Base-by-base conservation (phyloP, 23 red algal genomes). In the Gracilaria gracilis region DNA sequence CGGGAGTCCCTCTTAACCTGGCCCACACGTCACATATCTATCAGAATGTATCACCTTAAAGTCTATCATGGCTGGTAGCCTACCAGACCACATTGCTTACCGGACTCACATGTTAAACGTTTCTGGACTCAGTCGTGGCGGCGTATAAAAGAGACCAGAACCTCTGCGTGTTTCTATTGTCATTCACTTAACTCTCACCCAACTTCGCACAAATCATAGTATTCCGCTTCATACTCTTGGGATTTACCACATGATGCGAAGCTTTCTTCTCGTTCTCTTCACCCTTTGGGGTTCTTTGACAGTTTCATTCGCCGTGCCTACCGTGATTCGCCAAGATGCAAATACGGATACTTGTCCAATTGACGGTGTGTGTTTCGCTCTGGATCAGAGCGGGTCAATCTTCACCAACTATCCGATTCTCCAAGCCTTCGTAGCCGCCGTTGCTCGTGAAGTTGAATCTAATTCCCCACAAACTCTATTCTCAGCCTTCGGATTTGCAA, bases 361-460 rank as follows among this genome's bases (percentile, higher is more conserved):
- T 17, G 53, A 61, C 21, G 69, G 70, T 21, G 84, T 88, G 15
- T 88, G 84, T 64, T 88, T 75, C 36, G 84, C 84, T 38, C 37
- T 88, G 46, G 84, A 88, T 69, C 66, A 88, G 32, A 88, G 84
- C 61, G 84, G 84, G 25, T 88, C 84, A 27, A 88, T 88, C 23
- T 76, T 35, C 48, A 27, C 27, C 33, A 77, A 77, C 72, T 77
- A 77, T 77, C 40, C 3, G 38, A 34, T 9, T 37, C 23, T 77
- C 11, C 72, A 77, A 42, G 46, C 20, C 1, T 77, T 77, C n/a
- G 72, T 77, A 5, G 27, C 50, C 28, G 72, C 38, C 4, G 72
- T 77, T 34, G 38, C 72, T 51, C 72, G 72, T 19, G 72, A 77
- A 51, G 36, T 84, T 61, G 81, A 84, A n/a, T 8, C 53, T 62